Evolutionary conservation across 2,329 filamentous ascomycete genomes (phyloP).

Genomic region (Phialocephala sp.): DNA sequence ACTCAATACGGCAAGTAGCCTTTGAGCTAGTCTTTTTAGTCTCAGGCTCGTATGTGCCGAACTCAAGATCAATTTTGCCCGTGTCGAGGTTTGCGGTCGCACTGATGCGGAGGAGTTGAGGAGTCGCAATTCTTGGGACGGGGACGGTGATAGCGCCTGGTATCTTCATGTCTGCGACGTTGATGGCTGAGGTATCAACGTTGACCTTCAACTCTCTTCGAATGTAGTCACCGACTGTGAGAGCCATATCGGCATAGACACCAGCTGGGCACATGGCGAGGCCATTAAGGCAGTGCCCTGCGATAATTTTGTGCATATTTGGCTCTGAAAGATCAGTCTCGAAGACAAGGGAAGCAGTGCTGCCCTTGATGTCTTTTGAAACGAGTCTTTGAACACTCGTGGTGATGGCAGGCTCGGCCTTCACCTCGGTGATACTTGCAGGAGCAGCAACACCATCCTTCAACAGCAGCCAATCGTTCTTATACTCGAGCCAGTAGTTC

Average conservation of each 20-base stretch:
- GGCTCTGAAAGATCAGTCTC: constrained; percentile 59
- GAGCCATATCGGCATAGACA: constrained; percentile 62
- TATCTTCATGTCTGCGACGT: constrained; percentile 70
- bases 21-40: not conserved
- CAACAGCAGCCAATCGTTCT: constrained; percentile 70
- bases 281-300: constrained; percentile 63
- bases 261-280: constrained; percentile 61
- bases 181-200: constrained; percentile 66
- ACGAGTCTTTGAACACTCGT: constrained; percentile 58
- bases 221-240: constrained; percentile 69
- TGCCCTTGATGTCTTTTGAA: constrained; percentile 57
- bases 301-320: constrained; percentile 57
- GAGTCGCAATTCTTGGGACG: constrained; percentile 3
- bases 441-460: constrained; percentile 56
- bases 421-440: constrained; percentile 33
- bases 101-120: constrained; percentile 5
- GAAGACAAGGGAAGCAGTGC: constrained; percentile 55
- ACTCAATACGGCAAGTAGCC: not conserved
- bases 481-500: constrained; percentile 68
- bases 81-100: not conserved
- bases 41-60: not conserved
- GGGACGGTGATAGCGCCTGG: constrained; percentile 60
- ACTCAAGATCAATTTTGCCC: not conserved
- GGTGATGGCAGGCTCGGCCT: constrained; percentile 39
- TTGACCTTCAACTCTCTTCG: constrained; percentile 37